Evolutionary conservation across 768 basidiomycete genomes (phyloP).

Genomic region (Pisolithus tinctorius): DNA sequence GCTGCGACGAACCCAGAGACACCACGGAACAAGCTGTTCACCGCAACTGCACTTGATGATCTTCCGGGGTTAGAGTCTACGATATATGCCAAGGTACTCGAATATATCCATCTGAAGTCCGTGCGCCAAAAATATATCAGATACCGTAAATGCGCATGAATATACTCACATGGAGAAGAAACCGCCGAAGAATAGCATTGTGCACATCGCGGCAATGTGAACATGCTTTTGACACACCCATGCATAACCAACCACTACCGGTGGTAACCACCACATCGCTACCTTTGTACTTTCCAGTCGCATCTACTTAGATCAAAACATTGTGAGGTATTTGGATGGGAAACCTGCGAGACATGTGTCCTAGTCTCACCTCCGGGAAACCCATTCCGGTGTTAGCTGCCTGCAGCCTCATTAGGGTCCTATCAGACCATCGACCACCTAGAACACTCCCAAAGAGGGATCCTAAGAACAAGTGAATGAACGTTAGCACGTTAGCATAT

Average conservation of each 20-base stretch:
- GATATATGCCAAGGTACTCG: constrained; percentile 74
- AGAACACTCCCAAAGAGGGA: constrained; percentile 46
- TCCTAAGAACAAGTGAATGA: constrained; percentile 23
- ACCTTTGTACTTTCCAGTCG: constrained; percentile 60
- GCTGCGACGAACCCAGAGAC: constrained; percentile 57
- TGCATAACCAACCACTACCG: constrained; percentile 59
- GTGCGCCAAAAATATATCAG: background rate
- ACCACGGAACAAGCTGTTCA: constrained; percentile 74
- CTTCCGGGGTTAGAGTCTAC: constrained; percentile 83
- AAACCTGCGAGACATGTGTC: background rate
- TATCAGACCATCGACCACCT: constrained; percentile 57
- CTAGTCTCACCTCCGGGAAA: constrained; percentile 59
- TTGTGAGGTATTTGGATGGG: background rate
- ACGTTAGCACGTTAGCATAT: background rate
- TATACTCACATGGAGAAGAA: constrained; percentile 61
- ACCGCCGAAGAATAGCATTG: constrained; percentile 68
- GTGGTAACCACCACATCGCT: constrained; percentile 49
- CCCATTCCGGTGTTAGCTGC: constrained; percentile 40
- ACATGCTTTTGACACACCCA: constrained; percentile 67
- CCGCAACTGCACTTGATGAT: constrained; percentile 69
- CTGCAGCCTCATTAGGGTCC: constrained; percentile 38
- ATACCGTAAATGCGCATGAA: too few species aligned
- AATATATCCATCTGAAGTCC: constrained; percentile 46
- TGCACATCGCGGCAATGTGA: constrained; percentile 63
- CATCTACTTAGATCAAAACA: constrained; percentile 44